Evolutionary conservation across 2,329 filamentous ascomycete genomes (phyloP).

Genomic region (Cladophialophora immunda): DNA sequence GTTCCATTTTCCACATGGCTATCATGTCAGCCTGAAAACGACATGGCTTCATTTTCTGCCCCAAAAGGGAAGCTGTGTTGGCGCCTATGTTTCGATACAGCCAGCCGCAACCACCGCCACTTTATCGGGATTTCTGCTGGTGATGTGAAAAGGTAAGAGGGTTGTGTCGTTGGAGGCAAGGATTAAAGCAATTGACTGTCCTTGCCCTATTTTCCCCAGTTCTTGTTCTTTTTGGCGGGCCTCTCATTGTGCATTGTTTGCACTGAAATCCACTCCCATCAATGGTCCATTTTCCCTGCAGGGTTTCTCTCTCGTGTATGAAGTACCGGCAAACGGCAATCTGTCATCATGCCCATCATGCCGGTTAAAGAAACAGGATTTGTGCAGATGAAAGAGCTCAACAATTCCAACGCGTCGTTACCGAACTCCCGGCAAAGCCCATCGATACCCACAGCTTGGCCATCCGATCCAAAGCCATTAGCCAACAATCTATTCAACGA

Average conservation of each 20-base stretch:
- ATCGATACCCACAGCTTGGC: background rate
- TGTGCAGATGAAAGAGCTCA: conserved; percentile 1
- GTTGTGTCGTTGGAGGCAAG: background rate
- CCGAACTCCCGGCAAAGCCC: background rate
- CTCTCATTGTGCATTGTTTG: too few relatives aligned
- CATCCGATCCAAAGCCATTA: background rate
- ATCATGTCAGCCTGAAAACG: background rate
- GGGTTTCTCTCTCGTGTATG: background rate
- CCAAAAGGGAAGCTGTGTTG: too few relatives aligned
- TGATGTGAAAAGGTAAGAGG: background rate
- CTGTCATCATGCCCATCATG: background rate
- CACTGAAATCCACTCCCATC: background rate
- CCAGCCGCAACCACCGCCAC: background rate
- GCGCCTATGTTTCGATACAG: background rate
- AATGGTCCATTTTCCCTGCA: background rate
- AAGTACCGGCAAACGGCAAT: background rate
- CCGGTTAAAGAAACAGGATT: background rate
- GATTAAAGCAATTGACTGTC: background rate
- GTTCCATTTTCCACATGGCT: background rate
- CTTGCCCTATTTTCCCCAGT: background rate
- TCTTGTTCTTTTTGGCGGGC: background rate
- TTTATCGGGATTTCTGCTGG: background rate
- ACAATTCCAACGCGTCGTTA: background rate
- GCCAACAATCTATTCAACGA: background rate
- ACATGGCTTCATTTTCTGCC: too few relatives aligned